Base-by-base conservation (phyloP, 345 rosid species). In the Lepidium africanum region DNA sequence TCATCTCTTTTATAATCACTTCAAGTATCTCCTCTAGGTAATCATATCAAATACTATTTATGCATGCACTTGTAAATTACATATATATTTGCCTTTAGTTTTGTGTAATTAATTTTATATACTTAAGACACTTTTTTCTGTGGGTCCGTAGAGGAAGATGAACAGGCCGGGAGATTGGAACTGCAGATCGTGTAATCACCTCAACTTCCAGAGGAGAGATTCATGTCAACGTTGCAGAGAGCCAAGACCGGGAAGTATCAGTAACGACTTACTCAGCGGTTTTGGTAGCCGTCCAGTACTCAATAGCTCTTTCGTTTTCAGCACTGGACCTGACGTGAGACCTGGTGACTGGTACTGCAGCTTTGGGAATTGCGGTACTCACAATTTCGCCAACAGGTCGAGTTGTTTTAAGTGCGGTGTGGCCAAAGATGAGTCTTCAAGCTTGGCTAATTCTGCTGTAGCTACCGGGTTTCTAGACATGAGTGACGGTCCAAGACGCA, bases 121-220 rank as follows among this genome's bases (percentile, higher is more conserved):
- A 21, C 13, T 27, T 14, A 10, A 30, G 27, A 30, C 6, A 5
- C 27, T 19, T 15, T 52, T 23, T 43, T 7, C 5, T 19, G 23
- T n/a, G 32, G 13, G 43, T 12, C 3, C 10, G 25, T 50, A 50
- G 67, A 72, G 53, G 73, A 85, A 80, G 63, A 87, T 90, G 96
- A 92, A 74, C 75, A 83, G 98, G 72, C 91, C 96, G 7, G 97
- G 98, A 50, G 98, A 90, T 53, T 92, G 98, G 98, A 90, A 86
- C 78, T 92, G 98, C 79, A 76, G 86, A 74, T 79, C 86, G 33
- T 92, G 98, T 82, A 83, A 75, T 72, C 86, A 88, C 82, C 77
- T 90, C 57, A 92, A 92, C 81, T 90, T 92, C 80, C 97, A 90
- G 39, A 76, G 96, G 47, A 77, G 97, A 39, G 96, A 86, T 35